Evolutionary conservation across 129 eudicot genomes (phyloP), one percentile per base, ranked within the genome.

Genomic region (Flaveria sonorensis): DNA sequence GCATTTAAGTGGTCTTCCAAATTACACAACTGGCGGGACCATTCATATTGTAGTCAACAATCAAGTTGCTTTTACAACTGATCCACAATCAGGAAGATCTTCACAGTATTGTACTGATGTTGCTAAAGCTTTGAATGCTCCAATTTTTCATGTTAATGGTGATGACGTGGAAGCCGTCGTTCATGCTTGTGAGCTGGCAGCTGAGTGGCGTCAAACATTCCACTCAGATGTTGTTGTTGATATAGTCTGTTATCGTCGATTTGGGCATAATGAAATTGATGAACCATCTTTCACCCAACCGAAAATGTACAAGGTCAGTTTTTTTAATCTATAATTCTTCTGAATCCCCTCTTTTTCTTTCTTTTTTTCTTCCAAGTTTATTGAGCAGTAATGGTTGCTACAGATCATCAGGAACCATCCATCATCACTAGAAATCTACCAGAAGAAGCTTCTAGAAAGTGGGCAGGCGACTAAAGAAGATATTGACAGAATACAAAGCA

Each of bases 261-360:
- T 94, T 83, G 99, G 99, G 51, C 99, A 94, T 89, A 94, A 94
- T 78, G 99, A 94, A 81, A 94, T 94, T 82, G 99, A 94, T 52
- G 99, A 94, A 68, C 99, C 99, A 20, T 89, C 92, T 57, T 94
- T 94, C 79, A 94, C 99, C 53, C 99, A 94, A 57, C 99, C 99
- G 56, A 86, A 94, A 74, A 94, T 94, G 99, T 94, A 94, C 73
- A 79, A 94, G 98, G 98, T 87, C 59, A 64, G 90, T 74, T 26
- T 7, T 7, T 77, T 28, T 26, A 28, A 46, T 48, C 18, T 10
- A 24, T 19, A 45, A 10, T 11, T 23, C 47, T 24, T 57, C 6
- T 36, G 10, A 30, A 19, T 56, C 62, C 62, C 28, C 18, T 40
- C 43, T 28, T 50, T 18, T 74, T 42, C 36, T 19, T 70, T 70